These are phyloP conservation scores for Glycine soja DNA, from an alignment of 306 rosid species.

Conservation along the genomic window DNA sequence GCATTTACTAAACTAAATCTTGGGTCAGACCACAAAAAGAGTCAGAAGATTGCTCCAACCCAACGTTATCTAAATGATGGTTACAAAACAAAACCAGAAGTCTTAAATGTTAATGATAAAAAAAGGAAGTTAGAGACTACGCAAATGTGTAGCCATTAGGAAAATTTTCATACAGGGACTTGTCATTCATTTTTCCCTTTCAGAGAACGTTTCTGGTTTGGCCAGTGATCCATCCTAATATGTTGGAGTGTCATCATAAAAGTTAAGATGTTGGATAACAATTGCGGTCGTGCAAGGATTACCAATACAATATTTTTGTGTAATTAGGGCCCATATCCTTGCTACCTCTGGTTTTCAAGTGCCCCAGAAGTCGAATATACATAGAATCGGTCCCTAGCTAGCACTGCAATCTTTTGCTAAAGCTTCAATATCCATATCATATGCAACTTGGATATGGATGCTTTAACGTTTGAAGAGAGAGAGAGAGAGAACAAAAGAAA, in stretches of 20 bases:
- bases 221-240: slow-evolving; percentile 50
- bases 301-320: no score
- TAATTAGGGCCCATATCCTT: slow-evolving; percentile 4
- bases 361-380: slow-evolving; percentile 25
- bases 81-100: neutral
- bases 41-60: slow-evolving; percentile 3
- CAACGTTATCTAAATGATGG: neutral
- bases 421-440: slow-evolving; percentile 6
- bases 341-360: slow-evolving; percentile 30
- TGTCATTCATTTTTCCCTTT: slow-evolving; percentile 6
- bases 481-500: no score
- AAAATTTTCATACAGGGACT: slow-evolving; percentile 9
- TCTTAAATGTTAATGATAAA: slow-evolving; percentile 17
- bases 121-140: slow-evolving; percentile 34
- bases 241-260: slow-evolving; percentile 22
- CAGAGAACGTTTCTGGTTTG: slow-evolving; percentile 8
- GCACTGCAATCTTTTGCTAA: slow-evolving; percentile 1
- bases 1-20: neutral
- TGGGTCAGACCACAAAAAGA: neutral
- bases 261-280: neutral
- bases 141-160: neutral
- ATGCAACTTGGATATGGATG: slow-evolving; percentile 26
- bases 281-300: neutral
- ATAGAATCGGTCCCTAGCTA: slow-evolving; percentile 8
- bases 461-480: neutral